Evolutionary conservation across 208 protist species (phyloP).

Genomic region (Wallacemonas sp.): DNA sequence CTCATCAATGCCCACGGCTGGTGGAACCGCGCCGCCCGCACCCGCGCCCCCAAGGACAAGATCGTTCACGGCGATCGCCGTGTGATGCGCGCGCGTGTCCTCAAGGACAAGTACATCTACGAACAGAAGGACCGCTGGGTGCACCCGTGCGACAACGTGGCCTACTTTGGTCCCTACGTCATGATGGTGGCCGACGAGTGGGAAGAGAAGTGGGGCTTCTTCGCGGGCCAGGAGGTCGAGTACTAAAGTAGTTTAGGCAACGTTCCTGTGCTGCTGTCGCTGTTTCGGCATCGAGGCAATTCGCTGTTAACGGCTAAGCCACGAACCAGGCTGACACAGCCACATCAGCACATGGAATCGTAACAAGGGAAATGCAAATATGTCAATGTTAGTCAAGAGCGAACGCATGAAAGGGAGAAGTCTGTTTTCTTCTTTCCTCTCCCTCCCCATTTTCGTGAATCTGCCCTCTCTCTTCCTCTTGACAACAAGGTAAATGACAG

Average conservation of each 20-base stretch:
- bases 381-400: too few relatives aligned
- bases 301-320: not conserved
- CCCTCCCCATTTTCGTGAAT: not conserved
- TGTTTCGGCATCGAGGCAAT: too few relatives aligned
- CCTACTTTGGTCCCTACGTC: slow-evolving; percentile 90
- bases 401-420: too few relatives aligned
- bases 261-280: too few relatives aligned
- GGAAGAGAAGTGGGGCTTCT: slow-evolving; percentile 94
- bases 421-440: too few relatives aligned
- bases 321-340: not conserved
- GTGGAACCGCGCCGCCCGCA: slow-evolving; percentile 89
- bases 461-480: not conserved
- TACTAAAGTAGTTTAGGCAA: slow-evolving; percentile 48
- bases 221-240: slow-evolving; percentile 89
- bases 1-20: slow-evolving; percentile 90
- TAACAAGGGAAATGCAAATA: too few relatives aligned
- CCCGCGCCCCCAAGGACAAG: slow-evolving; percentile 86
- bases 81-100: slow-evolving; percentile 84
- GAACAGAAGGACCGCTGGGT: slow-evolving; percentile 90
- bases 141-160: slow-evolving; percentile 89
- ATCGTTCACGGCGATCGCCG: slow-evolving; percentile 85
- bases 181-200: slow-evolving; percentile 93
- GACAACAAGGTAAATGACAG: not conserved
- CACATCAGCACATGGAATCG: not conserved
- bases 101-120: slow-evolving; percentile 93